These are phyloP conservation scores for Sugiyamaella xylanicola DNA, from an alignment of 1,139 yeast species.

Conservation along the genomic window DNA sequence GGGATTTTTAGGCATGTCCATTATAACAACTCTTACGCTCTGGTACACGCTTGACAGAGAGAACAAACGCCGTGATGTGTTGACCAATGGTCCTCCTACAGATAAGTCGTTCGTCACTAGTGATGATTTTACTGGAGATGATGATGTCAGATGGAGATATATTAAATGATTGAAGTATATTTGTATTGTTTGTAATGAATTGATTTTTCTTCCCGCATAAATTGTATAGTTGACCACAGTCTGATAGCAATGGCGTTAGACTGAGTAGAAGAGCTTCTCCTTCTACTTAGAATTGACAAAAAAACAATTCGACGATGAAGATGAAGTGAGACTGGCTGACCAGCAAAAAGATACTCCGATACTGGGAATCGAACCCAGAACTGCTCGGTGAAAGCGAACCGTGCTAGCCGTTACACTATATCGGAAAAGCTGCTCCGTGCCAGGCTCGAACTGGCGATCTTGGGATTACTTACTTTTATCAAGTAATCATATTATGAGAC, in stretches of 20 bases:
- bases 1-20: conserved; percentile 25
- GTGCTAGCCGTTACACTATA: conserved; percentile 83
- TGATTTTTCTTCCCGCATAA: background rate
- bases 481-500: conserved; percentile 34
- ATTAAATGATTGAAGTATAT: conserved; percentile 38
- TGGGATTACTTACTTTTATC: conserved; percentile 35
- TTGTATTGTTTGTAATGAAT: background rate
- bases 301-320: too few species aligned
- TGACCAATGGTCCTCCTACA: conserved; percentile 13
- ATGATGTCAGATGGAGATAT: conserved; percentile 46
- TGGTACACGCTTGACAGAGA: conserved; percentile 17
- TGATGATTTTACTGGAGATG: conserved; percentile 47
- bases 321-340: too few species aligned
- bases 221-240: too few species aligned
- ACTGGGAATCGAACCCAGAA: conserved; percentile 85
- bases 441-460: conserved; percentile 33
- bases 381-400: conserved; percentile 82
- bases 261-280: too few species aligned
- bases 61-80: conserved; percentile 12
- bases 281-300: too few species aligned
- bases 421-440: conserved; percentile 46
- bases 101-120: conserved; percentile 5
- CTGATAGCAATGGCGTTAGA: too few species aligned
- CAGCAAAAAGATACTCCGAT: conserved; percentile 55
- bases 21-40: conserved; percentile 20